Conservation (phyloP, 164 flowering plant species). For the Vitis riparia region DNA sequence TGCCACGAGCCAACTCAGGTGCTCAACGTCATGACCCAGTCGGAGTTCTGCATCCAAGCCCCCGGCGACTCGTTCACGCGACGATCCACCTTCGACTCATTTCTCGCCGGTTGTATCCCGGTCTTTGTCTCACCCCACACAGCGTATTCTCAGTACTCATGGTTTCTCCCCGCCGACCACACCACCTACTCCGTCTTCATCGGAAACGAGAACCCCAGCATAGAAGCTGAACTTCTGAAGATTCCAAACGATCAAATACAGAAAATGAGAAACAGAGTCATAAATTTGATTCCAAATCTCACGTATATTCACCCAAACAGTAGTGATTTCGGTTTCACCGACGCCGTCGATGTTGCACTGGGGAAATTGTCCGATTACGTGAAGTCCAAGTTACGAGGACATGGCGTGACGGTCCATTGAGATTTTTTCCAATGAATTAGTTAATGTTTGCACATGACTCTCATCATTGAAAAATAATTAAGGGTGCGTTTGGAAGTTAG, state of each 20-base stretch:
- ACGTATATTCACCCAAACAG: slow-evolving; percentile 59
- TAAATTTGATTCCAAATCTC: slow-evolving; percentile 50
- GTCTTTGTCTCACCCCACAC: slow-evolving; percentile 67
- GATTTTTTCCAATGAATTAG: no score
- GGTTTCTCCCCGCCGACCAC: slow-evolving; percentile 51
- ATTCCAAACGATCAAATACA: slow-evolving; percentile 15
- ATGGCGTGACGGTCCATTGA: no score
- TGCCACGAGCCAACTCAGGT: slow-evolving; percentile 46
- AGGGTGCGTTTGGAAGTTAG: no score
- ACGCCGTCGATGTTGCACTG: slow-evolving; percentile 56
- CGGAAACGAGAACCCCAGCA: not conserved
- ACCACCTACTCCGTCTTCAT: slow-evolving; percentile 48
- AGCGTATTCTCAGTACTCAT: slow-evolving; percentile 58
- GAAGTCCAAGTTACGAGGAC: no score
- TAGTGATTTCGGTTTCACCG: slow-evolving; percentile 23
- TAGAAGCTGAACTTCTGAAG: slow-evolving; percentile 21
- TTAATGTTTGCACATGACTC: no score
- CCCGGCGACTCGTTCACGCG: slow-evolving; percentile 73
- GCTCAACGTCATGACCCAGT: slow-evolving; percentile 39
- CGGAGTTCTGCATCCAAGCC: slow-evolving; percentile 60
- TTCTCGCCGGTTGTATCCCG: slow-evolving; percentile 66
- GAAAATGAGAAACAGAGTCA: slow-evolving; percentile 40
- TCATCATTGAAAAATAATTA: no score
- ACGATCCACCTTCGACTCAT: slow-evolving; percentile 63
- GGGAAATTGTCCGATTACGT: not conserved